Conservation (phyloP, 352 stramenopile genomes). For the Pythium coloratum region DNA sequence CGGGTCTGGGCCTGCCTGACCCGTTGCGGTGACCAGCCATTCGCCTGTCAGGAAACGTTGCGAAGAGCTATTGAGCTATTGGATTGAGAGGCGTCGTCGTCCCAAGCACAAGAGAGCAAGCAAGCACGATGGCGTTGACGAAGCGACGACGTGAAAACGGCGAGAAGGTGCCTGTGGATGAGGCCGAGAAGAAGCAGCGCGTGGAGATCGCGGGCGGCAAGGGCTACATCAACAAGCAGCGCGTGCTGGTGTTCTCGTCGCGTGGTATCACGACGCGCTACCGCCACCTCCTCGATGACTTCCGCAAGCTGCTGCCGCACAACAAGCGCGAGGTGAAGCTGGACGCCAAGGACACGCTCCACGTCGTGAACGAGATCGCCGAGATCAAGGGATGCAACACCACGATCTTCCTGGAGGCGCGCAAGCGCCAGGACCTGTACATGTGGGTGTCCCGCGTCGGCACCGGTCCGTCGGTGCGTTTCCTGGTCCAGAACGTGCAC, state of each 20-base stretch:
- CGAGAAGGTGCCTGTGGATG: slow-evolving; percentile 26
- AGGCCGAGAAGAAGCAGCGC: slow-evolving; percentile 49
- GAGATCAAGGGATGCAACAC: slow-evolving; percentile 98
- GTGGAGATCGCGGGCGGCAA: slow-evolving; percentile 33
- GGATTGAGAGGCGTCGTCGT: not conserved
- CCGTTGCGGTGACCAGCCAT: slow-evolving; percentile 30
- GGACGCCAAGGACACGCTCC: slow-evolving; percentile 93
- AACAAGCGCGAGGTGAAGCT: slow-evolving; percentile 99
- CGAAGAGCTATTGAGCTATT: slow-evolving; percentile 6
- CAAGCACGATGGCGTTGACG: slow-evolving; percentile 30
- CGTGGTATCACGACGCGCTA: slow-evolving; percentile 94
- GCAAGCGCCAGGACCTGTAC: slow-evolving; percentile 98
- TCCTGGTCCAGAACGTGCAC: slow-evolving; percentile 99
- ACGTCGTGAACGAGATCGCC: slow-evolving; percentile 98
- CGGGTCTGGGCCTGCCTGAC: slow-evolving; percentile 6
- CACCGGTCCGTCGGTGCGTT: slow-evolving; percentile 96
- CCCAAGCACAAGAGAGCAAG: not conserved
- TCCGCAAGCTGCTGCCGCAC: slow-evolving; percentile 97
- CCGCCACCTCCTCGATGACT: slow-evolving; percentile 98
- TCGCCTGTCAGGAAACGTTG: slow-evolving; percentile 27
- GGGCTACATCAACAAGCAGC: slow-evolving; percentile 92
- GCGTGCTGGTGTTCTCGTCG: slow-evolving; percentile 92
- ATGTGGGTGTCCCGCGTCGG: slow-evolving; percentile 96
- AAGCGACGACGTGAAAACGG: slow-evolving; percentile 34
- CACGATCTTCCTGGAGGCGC: slow-evolving; percentile 95